A percentile compares a stretch with the other conserved stretches of the same genome.
Evolutionary conservation across 345 rosid genomes (phyloP).

Genomic region (Trapa bicornis): DNA sequence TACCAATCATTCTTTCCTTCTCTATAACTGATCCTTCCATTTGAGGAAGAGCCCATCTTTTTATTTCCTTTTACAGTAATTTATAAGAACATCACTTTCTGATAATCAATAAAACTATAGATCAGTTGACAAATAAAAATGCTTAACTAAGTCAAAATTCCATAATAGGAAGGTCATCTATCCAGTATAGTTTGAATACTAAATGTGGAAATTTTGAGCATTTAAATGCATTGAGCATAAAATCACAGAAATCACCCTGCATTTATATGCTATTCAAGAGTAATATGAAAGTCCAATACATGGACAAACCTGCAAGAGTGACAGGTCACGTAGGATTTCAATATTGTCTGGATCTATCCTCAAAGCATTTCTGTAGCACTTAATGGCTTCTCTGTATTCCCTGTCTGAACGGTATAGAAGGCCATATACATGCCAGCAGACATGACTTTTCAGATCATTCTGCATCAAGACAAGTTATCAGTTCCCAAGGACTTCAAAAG

Average conservation of each 20-base stretch:
- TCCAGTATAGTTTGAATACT: not conserved
- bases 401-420: conserved; percentile 96
- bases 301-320: conserved; percentile 74
- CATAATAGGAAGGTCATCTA: not conserved
- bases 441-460: conserved; percentile 99
- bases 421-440: conserved; percentile 99
- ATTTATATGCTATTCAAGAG: not conserved
- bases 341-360: conserved; percentile 96
- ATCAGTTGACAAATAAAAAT: not conserved
- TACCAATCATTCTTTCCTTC: not conserved
- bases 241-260: not conserved
- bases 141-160: not conserved
- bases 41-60: not conserved
- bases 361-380: conserved; percentile 91
- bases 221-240: not conserved
- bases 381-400: conserved; percentile 98
- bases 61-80: not conserved
- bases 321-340: conserved; percentile 89
- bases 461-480: conserved; percentile 27
- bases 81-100: not conserved
- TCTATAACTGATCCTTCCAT: not conserved
- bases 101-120: too few relatives aligned
- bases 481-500: conserved; percentile 3
- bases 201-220: not conserved
- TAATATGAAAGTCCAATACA: not conserved